Evolutionary conservation across 306 rosid species (phyloP).

Genomic region (Pyrus bretschneideri): DNA sequence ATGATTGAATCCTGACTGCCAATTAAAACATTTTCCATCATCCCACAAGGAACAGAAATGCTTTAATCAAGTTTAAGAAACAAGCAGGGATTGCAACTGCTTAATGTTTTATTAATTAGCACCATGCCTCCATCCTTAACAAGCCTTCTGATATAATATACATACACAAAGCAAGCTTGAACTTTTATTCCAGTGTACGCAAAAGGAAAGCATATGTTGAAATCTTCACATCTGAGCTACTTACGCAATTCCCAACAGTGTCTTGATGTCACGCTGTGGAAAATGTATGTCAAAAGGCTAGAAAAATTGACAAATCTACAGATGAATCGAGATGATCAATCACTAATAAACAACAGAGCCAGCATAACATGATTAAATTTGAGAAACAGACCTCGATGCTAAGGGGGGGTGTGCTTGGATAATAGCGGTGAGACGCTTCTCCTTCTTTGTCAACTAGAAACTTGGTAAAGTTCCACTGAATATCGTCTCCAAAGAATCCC

Average conservation of each 20-base stretch:
- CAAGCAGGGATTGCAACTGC: background rate
- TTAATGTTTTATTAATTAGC: background rate
- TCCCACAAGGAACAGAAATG: background rate
- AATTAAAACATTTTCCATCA: background rate
- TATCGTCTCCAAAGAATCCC: conserved; percentile 76
- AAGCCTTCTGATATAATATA: background rate
- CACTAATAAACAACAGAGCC: background rate
- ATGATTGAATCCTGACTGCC: background rate
- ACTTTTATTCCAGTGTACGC: background rate
- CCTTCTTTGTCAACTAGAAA: conserved; percentile 74
- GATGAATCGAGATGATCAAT: background rate
- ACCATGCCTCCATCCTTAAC: background rate
- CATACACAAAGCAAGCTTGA: conserved; percentile 1
- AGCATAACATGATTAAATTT: background rate
- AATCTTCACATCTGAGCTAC: background rate
- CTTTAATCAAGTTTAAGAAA: background rate
- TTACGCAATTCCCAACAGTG: conserved; percentile 46
- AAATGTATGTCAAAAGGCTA: background rate
- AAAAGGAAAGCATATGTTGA: background rate
- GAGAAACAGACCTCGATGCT: conserved; percentile 48
- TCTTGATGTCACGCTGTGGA: conserved; percentile 55
- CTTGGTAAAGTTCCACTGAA: conserved; percentile 88
- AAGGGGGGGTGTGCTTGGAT: conserved; percentile 84
- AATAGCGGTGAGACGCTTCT: conserved; percentile 60
- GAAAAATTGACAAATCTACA: background rate